Percentiles rank a stretch among this genome's conserved stretches.
Evolutionary conservation across 805 yeast genomes (phyloP).

Genomic region (Tetrapisispora nanseiensis): DNA sequence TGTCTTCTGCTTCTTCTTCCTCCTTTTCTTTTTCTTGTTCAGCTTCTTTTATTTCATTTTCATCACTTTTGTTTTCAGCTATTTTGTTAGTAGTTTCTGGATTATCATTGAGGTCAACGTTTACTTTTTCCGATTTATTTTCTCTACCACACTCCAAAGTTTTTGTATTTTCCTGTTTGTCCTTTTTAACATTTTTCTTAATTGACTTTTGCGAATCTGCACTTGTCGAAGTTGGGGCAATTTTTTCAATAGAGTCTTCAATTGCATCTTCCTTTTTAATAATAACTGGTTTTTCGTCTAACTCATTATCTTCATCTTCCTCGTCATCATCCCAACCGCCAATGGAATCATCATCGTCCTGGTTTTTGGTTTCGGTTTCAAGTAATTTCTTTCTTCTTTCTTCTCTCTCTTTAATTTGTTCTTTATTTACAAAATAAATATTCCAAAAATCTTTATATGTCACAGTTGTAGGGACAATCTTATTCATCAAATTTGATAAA

Average conservation of each 20-base stretch:
- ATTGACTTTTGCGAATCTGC: constrained; percentile 41
- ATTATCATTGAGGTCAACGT: background rate
- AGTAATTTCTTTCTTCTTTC: constrained; percentile 55
- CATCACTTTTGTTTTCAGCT: too few relatives aligned
- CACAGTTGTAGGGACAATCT: constrained; percentile 56
- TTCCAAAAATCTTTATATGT: constrained; percentile 64
- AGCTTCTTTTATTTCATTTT: background rate
- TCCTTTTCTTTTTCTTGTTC: constrained; percentile 8
- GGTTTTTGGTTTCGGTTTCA: constrained; percentile 27
- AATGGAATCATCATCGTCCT: constrained; percentile 25
- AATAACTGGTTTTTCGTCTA: constrained; percentile 11
- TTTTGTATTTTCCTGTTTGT: constrained; percentile 25
- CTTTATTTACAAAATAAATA: constrained; percentile 49
- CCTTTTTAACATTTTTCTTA: constrained; percentile 38
- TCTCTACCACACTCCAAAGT: too few relatives aligned
- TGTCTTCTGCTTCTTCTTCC: constrained; percentile 27
- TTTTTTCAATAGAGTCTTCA: constrained; percentile 3
- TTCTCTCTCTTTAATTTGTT: constrained; percentile 51
- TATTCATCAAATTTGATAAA: constrained; percentile 45
- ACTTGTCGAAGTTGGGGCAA: constrained; percentile 20
- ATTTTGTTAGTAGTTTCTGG: background rate
- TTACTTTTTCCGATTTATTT: background rate
- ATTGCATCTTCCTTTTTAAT: constrained; percentile 11
- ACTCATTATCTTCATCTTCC: constrained; percentile 18
- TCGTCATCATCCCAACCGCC: constrained; percentile 32